Conservation (phyloP, 192 early-diverging fungal species). For the Coemansia sp. region DNA sequence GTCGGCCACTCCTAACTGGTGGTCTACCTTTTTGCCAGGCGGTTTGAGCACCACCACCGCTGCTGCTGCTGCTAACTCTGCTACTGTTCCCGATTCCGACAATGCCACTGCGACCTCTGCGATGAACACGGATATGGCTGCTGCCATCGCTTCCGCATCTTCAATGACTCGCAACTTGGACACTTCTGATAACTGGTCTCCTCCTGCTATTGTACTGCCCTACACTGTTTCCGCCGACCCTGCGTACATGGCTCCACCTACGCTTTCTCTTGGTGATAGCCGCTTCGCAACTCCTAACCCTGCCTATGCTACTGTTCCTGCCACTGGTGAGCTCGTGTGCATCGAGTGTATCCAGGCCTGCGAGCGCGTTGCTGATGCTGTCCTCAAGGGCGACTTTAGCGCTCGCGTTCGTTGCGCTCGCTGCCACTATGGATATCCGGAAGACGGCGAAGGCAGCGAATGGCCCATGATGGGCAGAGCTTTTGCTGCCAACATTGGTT, state of each 20-base stretch:
- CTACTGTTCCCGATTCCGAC: background rate
- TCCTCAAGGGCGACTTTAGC: constrained; percentile 51
- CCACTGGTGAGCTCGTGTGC: constrained; percentile 36
- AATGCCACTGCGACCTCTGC: background rate
- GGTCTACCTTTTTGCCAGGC: constrained; percentile 40
- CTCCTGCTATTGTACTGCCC: constrained; percentile 19
- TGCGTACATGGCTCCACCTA: constrained; percentile 45
- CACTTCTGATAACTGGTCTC: constrained; percentile 32
- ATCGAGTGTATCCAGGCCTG: constrained; percentile 53
- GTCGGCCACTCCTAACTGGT: constrained; percentile 33
- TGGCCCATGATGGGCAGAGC: constrained; percentile 23
- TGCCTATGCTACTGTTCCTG: constrained; percentile 24
- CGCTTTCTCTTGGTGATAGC: constrained; percentile 24
- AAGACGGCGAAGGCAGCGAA: constrained; percentile 18
- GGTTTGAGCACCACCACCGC: background rate
- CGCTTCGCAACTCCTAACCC: constrained; percentile 37
- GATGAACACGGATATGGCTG: background rate
- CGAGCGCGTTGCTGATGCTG: constrained; percentile 50
- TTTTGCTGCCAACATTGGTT: background rate
- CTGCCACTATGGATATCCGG: constrained; percentile 25
- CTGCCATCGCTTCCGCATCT: background rate
- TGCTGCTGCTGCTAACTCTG: background rate
- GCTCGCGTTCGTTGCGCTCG: constrained; percentile 48
- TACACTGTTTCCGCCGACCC: constrained; percentile 5
- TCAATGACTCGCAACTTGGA: background rate